Base-by-base conservation (phyloP, 2,329 filamentous ascomycete species). In the Exutisphaerella laricina region DNA sequence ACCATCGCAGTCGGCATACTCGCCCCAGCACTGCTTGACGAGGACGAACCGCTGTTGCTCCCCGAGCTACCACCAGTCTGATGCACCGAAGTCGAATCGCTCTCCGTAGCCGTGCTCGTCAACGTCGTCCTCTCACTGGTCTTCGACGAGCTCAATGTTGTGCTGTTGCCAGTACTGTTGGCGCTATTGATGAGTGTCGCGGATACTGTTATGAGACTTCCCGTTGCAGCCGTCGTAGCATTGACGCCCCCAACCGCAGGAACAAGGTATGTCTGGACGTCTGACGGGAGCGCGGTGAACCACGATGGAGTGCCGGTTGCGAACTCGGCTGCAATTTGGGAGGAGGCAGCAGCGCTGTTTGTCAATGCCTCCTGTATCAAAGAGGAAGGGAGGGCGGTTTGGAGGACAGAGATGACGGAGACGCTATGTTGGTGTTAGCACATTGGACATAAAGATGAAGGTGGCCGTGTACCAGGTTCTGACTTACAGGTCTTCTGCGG, bases 241-340 rank as follows among this genome's bases (percentile, higher is more conserved):
- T 56, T 58, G 13, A 53, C 20, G 55, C 43, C 2, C 52, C 22
- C 46, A 41, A 41, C 49, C 17, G 49, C 41, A 16, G 63, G 53
- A 18, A 68, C 55, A 33, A 73, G 59, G 47, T 66, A 66, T 33
- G 58, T 65, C 61, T 72, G 64, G 34, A 73, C 62, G 42, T 69
- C 67, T 32, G 62, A 54, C 5, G 70, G 70, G 3, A 73, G 64
- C 6, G 65, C 61, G 6, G 62, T 55, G 59, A 69, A 72, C 70
- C 70, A 73, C 3, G 58, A 47, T 13, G 70, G 69, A 13, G 65
- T 66, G 54, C 69, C 66, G 22, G 65, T 66, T 8, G 61, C 55
- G 59, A 73, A 63, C 33, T 70, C 63, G 6, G 68, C 67, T 9
- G 62, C 62, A 56, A 73, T 63, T 31, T 65, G 56, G 8, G 62